These are phyloP conservation scores for Jamesozyma lodderae DNA, from an alignment of 805 yeast genomes.

Conservation along the genomic window DNA sequence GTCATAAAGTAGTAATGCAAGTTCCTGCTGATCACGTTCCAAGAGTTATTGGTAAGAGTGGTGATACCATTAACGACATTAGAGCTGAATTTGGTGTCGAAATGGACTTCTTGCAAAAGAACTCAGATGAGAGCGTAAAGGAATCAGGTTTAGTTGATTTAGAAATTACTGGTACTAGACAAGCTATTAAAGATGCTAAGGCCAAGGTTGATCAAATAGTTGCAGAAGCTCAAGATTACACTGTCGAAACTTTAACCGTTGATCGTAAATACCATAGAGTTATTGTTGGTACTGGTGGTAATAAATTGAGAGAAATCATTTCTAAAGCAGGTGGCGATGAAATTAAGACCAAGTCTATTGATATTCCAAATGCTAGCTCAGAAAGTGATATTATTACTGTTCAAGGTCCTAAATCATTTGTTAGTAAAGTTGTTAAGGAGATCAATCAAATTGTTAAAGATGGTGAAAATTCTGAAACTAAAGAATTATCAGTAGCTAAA, in stretches of 20 bases:
- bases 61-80: conserved; percentile 75
- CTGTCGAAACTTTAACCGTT: conserved; percentile 51
- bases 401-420: conserved; percentile 69
- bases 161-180: conserved; percentile 67
- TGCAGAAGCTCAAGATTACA: conserved; percentile 52
- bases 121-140: conserved; percentile 36
- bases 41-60: conserved; percentile 80
- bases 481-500: conserved; percentile 50
- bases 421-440: conserved; percentile 54
- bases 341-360: conserved; percentile 32
- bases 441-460: conserved; percentile 54
- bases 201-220: conserved; percentile 54
- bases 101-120: conserved; percentile 35
- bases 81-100: conserved; percentile 53
- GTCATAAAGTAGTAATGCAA: conserved; percentile 50
- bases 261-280: conserved; percentile 66
- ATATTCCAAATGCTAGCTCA: conserved; percentile 61
- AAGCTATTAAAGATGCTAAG: conserved; percentile 65
- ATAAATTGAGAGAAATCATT: conserved; percentile 63
- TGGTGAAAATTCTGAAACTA: conserved; percentile 50
- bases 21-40: conserved; percentile 73
- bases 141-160: conserved; percentile 49
- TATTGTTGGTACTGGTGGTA: conserved; percentile 73
- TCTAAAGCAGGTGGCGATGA: conserved; percentile 63
- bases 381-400: conserved; percentile 50